A percentile compares a stretch with the other conserved stretches of the same genome.
Conservation (phyloP, 169 alveolate genomes). For the Plasmodium cynomolgi region DNA sequence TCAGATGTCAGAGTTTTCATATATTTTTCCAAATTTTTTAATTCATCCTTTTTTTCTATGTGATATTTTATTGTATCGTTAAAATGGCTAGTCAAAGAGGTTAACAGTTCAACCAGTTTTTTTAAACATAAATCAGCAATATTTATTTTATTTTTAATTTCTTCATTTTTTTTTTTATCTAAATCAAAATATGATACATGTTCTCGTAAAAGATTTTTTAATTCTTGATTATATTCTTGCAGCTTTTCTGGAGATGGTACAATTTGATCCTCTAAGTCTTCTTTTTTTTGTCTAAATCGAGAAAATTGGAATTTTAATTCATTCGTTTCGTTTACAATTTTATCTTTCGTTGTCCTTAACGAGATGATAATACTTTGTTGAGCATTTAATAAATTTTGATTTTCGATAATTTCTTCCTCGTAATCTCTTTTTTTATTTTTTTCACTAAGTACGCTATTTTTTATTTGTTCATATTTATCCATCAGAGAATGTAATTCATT, state of each 20-base stretch:
- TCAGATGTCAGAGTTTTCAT: conserved; percentile 23
- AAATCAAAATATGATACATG: conserved; percentile 52
- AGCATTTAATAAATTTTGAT: conserved; percentile 48
- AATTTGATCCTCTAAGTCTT: conserved; percentile 74
- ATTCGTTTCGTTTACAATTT: conserved; percentile 68
- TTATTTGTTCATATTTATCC: conserved; percentile 38
- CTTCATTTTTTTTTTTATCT: conserved; percentile 73
- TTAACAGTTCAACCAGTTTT: conserved; percentile 39
- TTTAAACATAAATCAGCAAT: conserved; percentile 64
- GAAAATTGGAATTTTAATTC: conserved; percentile 69
- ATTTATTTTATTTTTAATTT: conserved; percentile 55
- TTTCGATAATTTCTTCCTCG: conserved; percentile 74
- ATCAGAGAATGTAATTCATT: conserved; percentile 31
- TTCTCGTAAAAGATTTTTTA: conserved; percentile 54
- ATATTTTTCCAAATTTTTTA: conserved; percentile 29
- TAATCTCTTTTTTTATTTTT: conserved; percentile 61
- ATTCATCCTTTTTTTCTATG: conserved; percentile 50
- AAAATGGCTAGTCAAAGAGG: conserved; percentile 33
- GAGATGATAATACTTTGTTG: conserved; percentile 60
- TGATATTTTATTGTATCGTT: conserved; percentile 46
- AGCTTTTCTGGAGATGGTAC: conserved; percentile 74
- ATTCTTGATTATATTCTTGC: conserved; percentile 69
- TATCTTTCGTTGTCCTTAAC: conserved; percentile 55
- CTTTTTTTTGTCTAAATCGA: conserved; percentile 71
- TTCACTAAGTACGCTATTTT: conserved; percentile 35